Evolutionary conservation across 306 rosid species (phyloP).

Genomic region (Cyclanthera cordifolia): DNA sequence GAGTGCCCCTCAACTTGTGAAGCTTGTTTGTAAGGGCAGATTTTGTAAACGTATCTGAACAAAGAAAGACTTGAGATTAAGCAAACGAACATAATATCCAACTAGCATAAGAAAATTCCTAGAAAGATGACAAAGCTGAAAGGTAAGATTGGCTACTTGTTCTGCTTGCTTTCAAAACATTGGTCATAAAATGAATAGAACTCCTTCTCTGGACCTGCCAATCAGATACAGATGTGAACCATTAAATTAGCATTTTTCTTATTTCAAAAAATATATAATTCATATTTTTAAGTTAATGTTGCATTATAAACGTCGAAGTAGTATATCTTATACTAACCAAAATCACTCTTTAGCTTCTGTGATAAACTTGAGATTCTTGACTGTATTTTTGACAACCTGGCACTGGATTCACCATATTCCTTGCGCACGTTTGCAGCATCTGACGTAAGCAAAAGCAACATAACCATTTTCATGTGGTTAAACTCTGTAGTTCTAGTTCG

Average conservation of each 20-base stretch:
- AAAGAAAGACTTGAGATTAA: constrained; percentile 11
- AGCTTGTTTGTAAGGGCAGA: constrained; percentile 93
- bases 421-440: constrained; percentile 83
- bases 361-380: constrained; percentile 75
- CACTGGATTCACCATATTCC: constrained; percentile 84
- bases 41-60: constrained; percentile 83
- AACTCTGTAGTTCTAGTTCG: not conserved
- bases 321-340: constrained; percentile 52
- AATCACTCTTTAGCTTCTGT: constrained; percentile 68
- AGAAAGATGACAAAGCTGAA: constrained; percentile 11
- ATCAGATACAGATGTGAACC: constrained; percentile 6
- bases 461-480: constrained; percentile 8
- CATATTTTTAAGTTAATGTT: not conserved
- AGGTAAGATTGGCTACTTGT: constrained; percentile 47
- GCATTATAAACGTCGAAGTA: not conserved
- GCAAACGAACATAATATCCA: not conserved
- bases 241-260: not conserved
- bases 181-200: constrained; percentile 75
- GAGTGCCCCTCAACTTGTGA: constrained; percentile 82
- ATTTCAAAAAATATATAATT: no score
- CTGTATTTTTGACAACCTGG: constrained; percentile 71
- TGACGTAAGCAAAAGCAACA: constrained; percentile 29
- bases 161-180: constrained; percentile 87
- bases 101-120: constrained; percentile 10
- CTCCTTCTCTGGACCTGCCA: constrained; percentile 84